Evolutionary conservation across 345 rosid species (phyloP).

Genomic region (Salix suchowensis): DNA sequence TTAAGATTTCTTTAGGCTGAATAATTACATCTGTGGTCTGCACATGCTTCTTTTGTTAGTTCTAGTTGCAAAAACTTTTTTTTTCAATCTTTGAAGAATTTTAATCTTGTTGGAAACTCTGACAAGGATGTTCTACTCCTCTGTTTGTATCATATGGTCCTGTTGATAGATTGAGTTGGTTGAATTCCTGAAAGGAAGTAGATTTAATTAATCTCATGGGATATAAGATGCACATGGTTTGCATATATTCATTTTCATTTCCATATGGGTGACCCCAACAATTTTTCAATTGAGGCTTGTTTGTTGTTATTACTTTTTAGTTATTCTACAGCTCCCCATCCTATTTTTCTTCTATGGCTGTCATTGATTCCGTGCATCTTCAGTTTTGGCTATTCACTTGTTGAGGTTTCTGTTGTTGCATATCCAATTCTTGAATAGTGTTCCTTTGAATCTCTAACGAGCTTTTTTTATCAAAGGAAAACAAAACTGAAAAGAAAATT

Average conservation of each 20-base stretch:
- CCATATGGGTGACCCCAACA: neutral
- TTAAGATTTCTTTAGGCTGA: neutral
- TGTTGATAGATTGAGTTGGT: neutral
- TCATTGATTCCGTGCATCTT: neutral
- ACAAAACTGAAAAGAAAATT: neutral
- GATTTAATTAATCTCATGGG: neutral
- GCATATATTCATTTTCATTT: neutral
- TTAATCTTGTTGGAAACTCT: neutral
- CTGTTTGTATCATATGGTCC: neutral
- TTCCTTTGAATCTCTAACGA: neutral
- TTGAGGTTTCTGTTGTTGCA: neutral
- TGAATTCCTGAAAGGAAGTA: neutral
- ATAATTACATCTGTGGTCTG: neutral
- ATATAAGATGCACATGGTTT: neutral
- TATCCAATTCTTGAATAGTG: neutral
- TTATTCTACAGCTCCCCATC: neutral
- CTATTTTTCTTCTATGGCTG: neutral
- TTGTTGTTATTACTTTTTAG: neutral
- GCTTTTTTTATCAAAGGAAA: neutral
- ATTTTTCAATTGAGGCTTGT: neutral
- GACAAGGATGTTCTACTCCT: neutral
- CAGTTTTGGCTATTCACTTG: neutral
- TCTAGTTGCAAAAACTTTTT: neutral
- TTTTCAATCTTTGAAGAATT: neutral
- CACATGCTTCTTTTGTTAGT: neutral